A percentile compares a stretch with the other conserved stretches of the same genome.
phyloP scores from a whole-genome alignment of 1,139 yeast species.

The Blastobotrys buckinghamii region DNA sequence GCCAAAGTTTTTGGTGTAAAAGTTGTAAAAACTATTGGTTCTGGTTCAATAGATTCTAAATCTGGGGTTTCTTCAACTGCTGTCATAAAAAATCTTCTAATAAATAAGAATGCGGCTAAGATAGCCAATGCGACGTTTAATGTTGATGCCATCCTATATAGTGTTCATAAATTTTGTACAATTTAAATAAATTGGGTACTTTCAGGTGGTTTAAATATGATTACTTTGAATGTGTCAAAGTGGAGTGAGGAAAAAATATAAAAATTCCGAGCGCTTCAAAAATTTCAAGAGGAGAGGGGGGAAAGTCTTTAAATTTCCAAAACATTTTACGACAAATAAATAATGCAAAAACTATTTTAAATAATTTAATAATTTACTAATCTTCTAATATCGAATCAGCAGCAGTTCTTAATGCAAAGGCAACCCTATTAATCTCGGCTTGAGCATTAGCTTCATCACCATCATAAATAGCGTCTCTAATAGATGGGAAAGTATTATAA shows the following conservation, averaged over 20 bases:
- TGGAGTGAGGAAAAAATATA: neutral
- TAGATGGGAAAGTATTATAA: slow-evolving; percentile 70
- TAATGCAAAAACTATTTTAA: neutral
- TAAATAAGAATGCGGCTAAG: slow-evolving; percentile 12
- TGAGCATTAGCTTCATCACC: neutral
- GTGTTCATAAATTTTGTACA: no score
- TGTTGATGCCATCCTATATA: slow-evolving; percentile 1
- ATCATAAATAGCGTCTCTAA: slow-evolving; percentile 57
- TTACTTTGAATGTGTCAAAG: no score
- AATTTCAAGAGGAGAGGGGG: neutral
- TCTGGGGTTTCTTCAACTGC: slow-evolving; percentile 14
- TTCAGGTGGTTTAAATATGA: no score
- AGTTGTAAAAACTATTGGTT: slow-evolving; percentile 67
- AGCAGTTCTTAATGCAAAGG: neutral
- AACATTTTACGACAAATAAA: neutral
- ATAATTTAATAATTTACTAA: neutral
- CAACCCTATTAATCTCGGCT: neutral
- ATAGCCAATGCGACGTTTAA: slow-evolving; percentile 12
- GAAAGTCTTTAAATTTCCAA: neutral
- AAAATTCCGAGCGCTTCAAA: neutral
- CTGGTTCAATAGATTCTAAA: slow-evolving; percentile 26
- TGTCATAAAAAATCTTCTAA: slow-evolving; percentile 14
- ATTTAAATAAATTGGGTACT: no score
- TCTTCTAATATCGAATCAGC: neutral
- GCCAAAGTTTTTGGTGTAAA: slow-evolving; percentile 73